phyloP scores from a whole-genome alignment of 106 monocot species.

The Dendrobium officinale region DNA sequence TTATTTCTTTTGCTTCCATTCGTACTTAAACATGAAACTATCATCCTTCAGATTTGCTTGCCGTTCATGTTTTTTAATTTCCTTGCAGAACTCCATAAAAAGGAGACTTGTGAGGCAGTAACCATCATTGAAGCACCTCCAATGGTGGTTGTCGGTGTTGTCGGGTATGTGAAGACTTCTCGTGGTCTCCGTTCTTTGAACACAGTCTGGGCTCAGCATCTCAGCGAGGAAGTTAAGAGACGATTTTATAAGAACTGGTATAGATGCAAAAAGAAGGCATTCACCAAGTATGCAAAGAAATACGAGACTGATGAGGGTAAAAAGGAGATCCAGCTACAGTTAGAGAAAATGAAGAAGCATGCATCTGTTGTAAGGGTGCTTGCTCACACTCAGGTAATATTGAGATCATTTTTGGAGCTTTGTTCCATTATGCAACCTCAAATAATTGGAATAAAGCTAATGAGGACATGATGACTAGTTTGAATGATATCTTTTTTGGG shows the following conservation, averaged over 20 bases:
- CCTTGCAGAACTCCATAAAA: slow-evolving; percentile 75
- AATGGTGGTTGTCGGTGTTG: slow-evolving; percentile 82
- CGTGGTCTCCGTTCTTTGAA: slow-evolving; percentile 73
- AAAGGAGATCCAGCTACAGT: slow-evolving; percentile 64
- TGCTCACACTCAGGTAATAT: slow-evolving; percentile 77
- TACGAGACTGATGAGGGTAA: slow-evolving; percentile 74
- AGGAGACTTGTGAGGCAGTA: slow-evolving; percentile 93
- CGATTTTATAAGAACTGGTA: slow-evolving; percentile 95
- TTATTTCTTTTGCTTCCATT: too few relatives aligned
- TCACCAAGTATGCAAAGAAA: slow-evolving; percentile 75
- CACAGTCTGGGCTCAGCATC: slow-evolving; percentile 86
- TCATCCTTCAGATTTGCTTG: too few relatives aligned
- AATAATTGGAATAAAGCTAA: neutral
- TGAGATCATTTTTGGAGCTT: neutral
- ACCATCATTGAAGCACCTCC: slow-evolving; percentile 78
- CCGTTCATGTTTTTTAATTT: too few relatives aligned
- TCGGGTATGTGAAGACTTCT: slow-evolving; percentile 86
- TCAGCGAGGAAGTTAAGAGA: slow-evolving; percentile 78
- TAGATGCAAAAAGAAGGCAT: slow-evolving; percentile 83
- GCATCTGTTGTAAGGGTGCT: slow-evolving; percentile 67
- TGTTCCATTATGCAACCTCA: neutral
- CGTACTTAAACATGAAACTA: too few relatives aligned
- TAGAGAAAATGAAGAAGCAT: slow-evolving; percentile 93
- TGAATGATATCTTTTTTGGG: neutral
- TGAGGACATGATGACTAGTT: neutral